A percentile compares a stretch with the other conserved stretches of the same genome.
Evolutionary conservation across 371 early-diverging fungal species (phyloP).

Genomic region (Mortierella sp.): DNA sequence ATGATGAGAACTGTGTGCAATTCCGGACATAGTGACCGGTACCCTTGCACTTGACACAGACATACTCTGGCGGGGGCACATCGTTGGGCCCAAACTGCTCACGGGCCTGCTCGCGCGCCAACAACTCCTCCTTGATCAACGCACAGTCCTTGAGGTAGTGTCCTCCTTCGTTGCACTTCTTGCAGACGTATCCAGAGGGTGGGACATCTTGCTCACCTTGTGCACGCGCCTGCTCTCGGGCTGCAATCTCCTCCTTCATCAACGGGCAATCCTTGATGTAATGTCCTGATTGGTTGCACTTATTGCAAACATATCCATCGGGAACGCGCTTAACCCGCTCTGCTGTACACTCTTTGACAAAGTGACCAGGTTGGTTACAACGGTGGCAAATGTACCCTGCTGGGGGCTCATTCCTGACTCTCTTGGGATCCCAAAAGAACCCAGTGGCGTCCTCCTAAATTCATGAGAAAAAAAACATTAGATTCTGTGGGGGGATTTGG

Average conservation of each 20-base stretch:
- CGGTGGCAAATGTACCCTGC: conserved; percentile 65
- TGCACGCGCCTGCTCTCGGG: conserved; percentile 32
- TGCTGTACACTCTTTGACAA: conserved; percentile 45
- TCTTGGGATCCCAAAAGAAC: conserved; percentile 34
- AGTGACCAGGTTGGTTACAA: conserved; percentile 65
- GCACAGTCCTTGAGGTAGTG: conserved; percentile 81
- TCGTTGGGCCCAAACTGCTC: neutral
- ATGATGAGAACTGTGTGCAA: conserved; percentile 62
- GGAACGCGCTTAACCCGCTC: conserved; percentile 27
- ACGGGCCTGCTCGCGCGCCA: conserved; percentile 13
- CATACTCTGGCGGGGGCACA: conserved; percentile 61
- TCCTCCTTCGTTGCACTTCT: conserved; percentile 69
- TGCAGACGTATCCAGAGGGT: conserved; percentile 69
- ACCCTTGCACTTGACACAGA: conserved; percentile 69
- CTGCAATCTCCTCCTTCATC: conserved; percentile 10
- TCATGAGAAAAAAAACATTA: neutral
- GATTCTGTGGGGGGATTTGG: neutral
- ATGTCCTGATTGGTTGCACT: conserved; percentile 66
- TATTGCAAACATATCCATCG: conserved; percentile 65
- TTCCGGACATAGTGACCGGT: conserved; percentile 77
- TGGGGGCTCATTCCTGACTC: conserved; percentile 58
- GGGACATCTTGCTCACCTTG: neutral
- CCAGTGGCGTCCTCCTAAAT: conserved; percentile 27
- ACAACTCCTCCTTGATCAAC: conserved; percentile 21
- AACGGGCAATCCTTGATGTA: conserved; percentile 57